Evolutionary conservation across 768 basidiomycete species (phyloP), one percentile per base, ranked within the genome.

Genomic region (Kwoniella dejecticola): DNA sequence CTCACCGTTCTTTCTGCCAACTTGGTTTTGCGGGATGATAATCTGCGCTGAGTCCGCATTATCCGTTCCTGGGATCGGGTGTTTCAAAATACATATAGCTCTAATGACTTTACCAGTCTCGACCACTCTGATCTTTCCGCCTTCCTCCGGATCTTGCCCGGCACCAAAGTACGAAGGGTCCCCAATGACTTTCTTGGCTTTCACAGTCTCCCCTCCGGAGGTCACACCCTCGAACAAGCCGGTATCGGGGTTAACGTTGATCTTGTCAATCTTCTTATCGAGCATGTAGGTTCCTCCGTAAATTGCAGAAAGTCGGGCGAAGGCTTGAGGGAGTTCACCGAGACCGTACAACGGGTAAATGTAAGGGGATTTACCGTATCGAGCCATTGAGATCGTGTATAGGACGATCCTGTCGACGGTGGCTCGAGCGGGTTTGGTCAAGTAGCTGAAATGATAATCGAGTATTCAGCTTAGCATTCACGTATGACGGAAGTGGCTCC

Each of bases 241-340:
- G 11, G 67, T 68, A 61, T 87, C 84, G 12, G 81, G 78, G 77
- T 89, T 90, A 44, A 88, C 91, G 56, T 96, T 88, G 69, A 98
- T 92, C 76, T 89, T 85, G 62, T 95, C 87, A 72, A 96, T 89
- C 46, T 83, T 83, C 82, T 99, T 99, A 83, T 97, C 93, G 59
- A 99, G 88, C 96, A 99, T 99, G 83, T 99, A 99, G 12, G 96
- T 99, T 41, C 96, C 96, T 40, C 96, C 96, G 76, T 99, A 97
- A 78, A 99, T 97, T 67, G 96, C 96, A 64, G 90, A 92, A 56
- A 99, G 86, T 72, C 96, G 91, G 7, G 96, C 96, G 76, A 99
- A 99, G 2, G 96, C 91, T 77, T 99, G 96, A 10, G 96, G 96
- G 50, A 99, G 89, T 79, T 99, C 96, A 68, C 96, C 96, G 61